Base-by-base conservation (phyloP, 192 early-diverging fungal species). In the Geranomyces michiganensis region DNA sequence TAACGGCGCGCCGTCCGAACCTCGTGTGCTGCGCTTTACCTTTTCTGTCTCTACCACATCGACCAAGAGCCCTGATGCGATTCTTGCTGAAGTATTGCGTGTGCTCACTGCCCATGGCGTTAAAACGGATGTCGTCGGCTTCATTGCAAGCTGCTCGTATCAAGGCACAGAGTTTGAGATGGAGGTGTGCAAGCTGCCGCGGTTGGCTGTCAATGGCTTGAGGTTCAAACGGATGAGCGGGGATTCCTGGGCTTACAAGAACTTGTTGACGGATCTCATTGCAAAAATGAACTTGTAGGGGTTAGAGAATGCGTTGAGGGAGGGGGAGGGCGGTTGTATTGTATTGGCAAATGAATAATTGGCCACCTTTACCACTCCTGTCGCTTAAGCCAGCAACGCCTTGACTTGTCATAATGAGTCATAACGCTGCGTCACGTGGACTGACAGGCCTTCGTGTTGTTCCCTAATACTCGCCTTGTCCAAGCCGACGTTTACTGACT, bases 131-230 rank as follows among this genome's bases (percentile, higher is more conserved):
- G 62, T 56, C n/a, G 45, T 46, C 26, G 76, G 75, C 15, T 76
- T 78, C 61, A 59, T 68, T 12, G 74, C 75, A 10, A 71, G 51
- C 32, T 83, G 81, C 68, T 62, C 55, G 32, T 71, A 76, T 22
- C 69, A 81, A 24, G 82, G 81, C 41, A 56, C 83, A 13, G 84
- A 87, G 41, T 88, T 88, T 78, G 87, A 88, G 65, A 81, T 88
- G 44, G 87, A 88, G 60, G 79, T 88, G 17, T 88, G 87, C 74
- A 83, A 84, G 65, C 65, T 88, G 43, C 84, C 87, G 29, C 45
- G 81, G 7, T 65, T 88, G 65, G 65, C 61, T 14, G 69, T 87
- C 17, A 79, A 82, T 65, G 87, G 87, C 10, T 41, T 88, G 14
- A 60, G 84, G 27, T 86, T 85, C 67, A 88, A 86, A 66, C 48